Evolutionary conservation across 257 asterid genomes (phyloP), one percentile per base, ranked within the genome.

Genomic region (Primulina eburnea): DNA sequence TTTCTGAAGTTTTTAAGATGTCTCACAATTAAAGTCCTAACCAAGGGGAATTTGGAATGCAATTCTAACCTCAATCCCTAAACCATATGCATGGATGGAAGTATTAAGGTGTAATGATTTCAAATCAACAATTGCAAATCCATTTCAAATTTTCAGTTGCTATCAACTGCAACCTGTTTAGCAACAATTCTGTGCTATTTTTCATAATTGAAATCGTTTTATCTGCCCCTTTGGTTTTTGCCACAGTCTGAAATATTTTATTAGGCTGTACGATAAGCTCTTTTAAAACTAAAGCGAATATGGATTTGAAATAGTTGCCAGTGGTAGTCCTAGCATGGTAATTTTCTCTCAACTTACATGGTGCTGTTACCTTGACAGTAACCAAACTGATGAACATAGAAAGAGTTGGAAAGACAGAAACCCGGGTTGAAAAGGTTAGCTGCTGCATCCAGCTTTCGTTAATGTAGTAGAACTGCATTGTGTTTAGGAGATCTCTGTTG

Each of bases 391-490:
- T 72, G 90, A 86, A 74, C 67, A 82, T 75, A 87, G 87, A 68
- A 93, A 87, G 86, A 77, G 77, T 55, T 85, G 85, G 71, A 90
- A 74, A 75, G 95, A 84, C 43, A 77, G 78, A 78, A 93, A 80
- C 78, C 91, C 84, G 75, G 81, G 77, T 56, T 81, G 85, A 83
- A 90, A 86, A 50, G 57, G 57, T 50, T 50, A 50, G 57, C 57
- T 18, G 21, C 57, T 50, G 20, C 57, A 50, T 16, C 21, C 57
- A 50, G 57, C 21, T 50, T 50, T 16, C 16, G 8, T 7, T 16
- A 4, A 5, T 50, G 21, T 50, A 16, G 21, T 17, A 50, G 2
- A 17, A 14, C 17, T 4, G 57, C 55, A 43, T 50, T 16, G 21
- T 0, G 8, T 50, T 50, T 1, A 8, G 57, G 57, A 50, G 8